Conservation (phyloP, 768 basidiomycete species). For the Boletellus ananas region DNA sequence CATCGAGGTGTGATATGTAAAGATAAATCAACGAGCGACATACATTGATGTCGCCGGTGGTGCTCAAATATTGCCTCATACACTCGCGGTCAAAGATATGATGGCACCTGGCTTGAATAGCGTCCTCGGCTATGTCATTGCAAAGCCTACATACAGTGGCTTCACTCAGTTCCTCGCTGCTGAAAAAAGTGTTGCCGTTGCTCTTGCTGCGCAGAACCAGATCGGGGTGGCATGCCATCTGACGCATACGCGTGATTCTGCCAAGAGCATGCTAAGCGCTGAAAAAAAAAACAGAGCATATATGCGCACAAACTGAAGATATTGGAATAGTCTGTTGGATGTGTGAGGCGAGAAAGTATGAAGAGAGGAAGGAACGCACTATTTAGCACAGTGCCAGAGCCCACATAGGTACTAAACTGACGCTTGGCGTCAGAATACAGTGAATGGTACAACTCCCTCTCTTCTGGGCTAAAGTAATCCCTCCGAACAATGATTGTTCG, state of each 20-base stretch:
- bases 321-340: slow-evolving; percentile 72
- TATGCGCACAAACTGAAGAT: slow-evolving; percentile 70
- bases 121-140: slow-evolving; percentile 95
- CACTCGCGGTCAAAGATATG: slow-evolving; percentile 97
- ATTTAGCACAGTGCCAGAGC: slow-evolving; percentile 86
- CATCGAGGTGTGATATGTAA: background rate
- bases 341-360: slow-evolving; percentile 6
- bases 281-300: background rate
- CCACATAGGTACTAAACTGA: slow-evolving; percentile 86
- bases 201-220: slow-evolving; percentile 86
- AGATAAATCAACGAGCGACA: slow-evolving; percentile 20
- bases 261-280: slow-evolving; percentile 17
- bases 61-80: slow-evolving; percentile 87
- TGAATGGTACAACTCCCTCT: slow-evolving; percentile 91
- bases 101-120: slow-evolving; percentile 87
- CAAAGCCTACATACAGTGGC: slow-evolving; percentile 92
- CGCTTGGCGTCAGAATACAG: slow-evolving; percentile 92
- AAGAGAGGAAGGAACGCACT: slow-evolving; percentile 50
- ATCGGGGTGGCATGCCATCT: slow-evolving; percentile 95
- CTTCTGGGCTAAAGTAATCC: slow-evolving; percentile 94
- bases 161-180: slow-evolving; percentile 57
- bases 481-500: slow-evolving; percentile 82
- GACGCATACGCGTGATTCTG: slow-evolving; percentile 91
- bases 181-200: slow-evolving; percentile 59
- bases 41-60: slow-evolving; percentile 62